Percentiles rank a stretch among this genome's conserved stretches.
Conservation (phyloP, 305 asterid species). For the Plantago rigida region DNA sequence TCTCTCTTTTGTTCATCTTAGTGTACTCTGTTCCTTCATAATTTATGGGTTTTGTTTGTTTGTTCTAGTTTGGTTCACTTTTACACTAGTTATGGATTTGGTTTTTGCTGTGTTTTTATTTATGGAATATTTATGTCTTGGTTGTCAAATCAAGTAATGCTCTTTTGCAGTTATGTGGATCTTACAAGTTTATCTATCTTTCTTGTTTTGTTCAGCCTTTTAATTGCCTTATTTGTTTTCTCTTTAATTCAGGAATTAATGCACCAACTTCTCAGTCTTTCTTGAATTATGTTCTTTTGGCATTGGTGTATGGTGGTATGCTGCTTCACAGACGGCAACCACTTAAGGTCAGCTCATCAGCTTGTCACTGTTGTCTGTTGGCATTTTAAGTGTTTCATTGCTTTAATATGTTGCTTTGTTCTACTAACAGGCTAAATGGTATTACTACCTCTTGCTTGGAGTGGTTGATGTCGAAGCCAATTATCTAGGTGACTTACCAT, state of each 20-base stretch:
- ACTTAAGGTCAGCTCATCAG: slow-evolving; percentile 57
- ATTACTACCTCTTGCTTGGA: slow-evolving; percentile 77
- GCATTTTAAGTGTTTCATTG: slow-evolving; percentile 7
- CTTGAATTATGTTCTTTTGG: slow-evolving; percentile 70
- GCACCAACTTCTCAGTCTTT: slow-evolving; percentile 98
- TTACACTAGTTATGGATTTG: too few relatives aligned
- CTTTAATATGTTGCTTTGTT: slow-evolving; percentile 14
- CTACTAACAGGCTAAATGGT: slow-evolving; percentile 77
- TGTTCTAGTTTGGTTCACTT: slow-evolving; percentile 2
- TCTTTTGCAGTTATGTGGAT: slow-evolving; percentile 2
- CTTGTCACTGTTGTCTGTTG: not conserved
- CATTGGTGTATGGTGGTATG: slow-evolving; percentile 64
- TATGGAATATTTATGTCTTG: not conserved
- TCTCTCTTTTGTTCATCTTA: not conserved
- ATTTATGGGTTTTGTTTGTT: slow-evolving; percentile 17
- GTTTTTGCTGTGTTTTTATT: too few relatives aligned
- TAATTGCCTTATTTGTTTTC: slow-evolving; percentile 4
- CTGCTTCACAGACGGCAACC: slow-evolving; percentile 62
- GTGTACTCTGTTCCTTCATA: not conserved
- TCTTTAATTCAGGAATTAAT: slow-evolving; percentile 57
- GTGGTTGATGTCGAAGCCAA: slow-evolving; percentile 92
- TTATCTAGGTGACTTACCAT: slow-evolving; percentile 62
- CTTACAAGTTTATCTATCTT: not conserved
- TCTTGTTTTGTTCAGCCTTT: slow-evolving; percentile 2
- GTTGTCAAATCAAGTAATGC: slow-evolving; percentile 7